phyloP scores from a whole-genome alignment of 108 stramenopile genomes.

The Stephanodiscus minutulus region DNA sequence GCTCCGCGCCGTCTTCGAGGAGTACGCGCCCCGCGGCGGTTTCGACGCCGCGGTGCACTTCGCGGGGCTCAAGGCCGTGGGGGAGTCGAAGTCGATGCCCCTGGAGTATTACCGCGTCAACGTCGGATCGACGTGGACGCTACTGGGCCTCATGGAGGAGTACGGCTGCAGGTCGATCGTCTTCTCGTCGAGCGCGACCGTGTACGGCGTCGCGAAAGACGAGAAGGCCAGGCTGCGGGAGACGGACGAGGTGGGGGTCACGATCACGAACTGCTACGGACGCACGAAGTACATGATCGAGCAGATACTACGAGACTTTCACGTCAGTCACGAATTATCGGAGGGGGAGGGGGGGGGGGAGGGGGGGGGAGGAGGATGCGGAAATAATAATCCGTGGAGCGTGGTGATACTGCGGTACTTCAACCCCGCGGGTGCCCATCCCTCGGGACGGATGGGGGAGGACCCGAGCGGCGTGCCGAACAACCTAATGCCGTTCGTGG shows the following conservation, averaged over 20 bases:
- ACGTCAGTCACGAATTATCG: conserved; percentile 57
- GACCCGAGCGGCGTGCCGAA: conserved; percentile 98
- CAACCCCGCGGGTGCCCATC: conserved; percentile 98
- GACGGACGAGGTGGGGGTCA: conserved; percentile 90
- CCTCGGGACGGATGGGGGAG: conserved; percentile 96
- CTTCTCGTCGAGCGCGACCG: conserved; percentile 96
- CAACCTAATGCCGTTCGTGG: conserved; percentile 98
- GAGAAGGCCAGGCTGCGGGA: conserved; percentile 82
- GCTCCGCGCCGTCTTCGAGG: conserved; percentile 74
- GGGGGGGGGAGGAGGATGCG: not conserved
- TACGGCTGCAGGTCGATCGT: conserved; percentile 87
- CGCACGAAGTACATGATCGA: conserved; percentile 99
- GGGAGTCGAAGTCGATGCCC: conserved; percentile 91
- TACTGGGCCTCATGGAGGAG: conserved; percentile 91
- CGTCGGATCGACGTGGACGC: conserved; percentile 79
- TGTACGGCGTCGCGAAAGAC: conserved; percentile 90
- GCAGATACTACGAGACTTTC: conserved; percentile 94
- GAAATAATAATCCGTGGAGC: conserved; percentile 60
- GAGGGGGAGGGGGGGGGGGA: not conserved
- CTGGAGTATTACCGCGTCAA: conserved; percentile 95
- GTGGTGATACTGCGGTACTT: conserved; percentile 96
- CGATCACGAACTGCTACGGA: conserved; percentile 98
- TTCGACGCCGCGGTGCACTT: conserved; percentile 96
- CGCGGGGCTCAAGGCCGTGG: conserved; percentile 98
- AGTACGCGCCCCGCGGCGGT: conserved; percentile 46